Evolutionary conservation across 176 grass and related monocot genomes (phyloP).

Genomic region (Dactylis glomerata): DNA sequence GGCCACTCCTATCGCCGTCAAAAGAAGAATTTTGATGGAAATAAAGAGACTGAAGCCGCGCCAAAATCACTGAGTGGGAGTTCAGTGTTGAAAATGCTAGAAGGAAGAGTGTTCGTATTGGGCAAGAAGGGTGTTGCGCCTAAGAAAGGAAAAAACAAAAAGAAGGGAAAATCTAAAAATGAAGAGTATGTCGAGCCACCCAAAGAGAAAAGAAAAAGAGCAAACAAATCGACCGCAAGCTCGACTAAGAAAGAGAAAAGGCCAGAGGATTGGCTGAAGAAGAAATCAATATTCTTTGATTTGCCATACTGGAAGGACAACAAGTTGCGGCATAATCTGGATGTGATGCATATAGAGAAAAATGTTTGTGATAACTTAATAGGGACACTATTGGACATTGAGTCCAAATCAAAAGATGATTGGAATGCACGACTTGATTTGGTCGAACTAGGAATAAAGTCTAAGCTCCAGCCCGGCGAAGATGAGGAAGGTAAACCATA

Average conservation of each 20-base stretch:
- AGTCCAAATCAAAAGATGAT: neutral
- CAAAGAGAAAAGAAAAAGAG: neutral
- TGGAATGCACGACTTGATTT: neutral
- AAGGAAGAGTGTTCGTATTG: neutral
- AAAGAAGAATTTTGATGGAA: neutral
- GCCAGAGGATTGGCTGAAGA: neutral
- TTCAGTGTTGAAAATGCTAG: neutral
- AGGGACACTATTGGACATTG: neutral
- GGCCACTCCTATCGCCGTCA: neutral
- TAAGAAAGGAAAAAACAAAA: neutral
- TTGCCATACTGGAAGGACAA: neutral
- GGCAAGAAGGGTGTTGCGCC: neutral
- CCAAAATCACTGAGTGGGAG: neutral
- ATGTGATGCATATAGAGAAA: conserved; percentile 13
- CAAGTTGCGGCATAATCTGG: neutral
- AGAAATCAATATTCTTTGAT: neutral
- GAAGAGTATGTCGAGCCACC: neutral
- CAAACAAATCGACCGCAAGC: neutral
- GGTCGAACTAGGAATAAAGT: neutral
- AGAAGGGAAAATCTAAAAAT: neutral
- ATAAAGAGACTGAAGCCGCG: neutral
- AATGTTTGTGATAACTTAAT: conserved; percentile 1
- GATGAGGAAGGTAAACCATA: neutral
- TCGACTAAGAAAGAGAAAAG: neutral
- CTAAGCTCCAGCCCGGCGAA: neutral